Conservation (phyloP, 176 grass and related monocot species). For the Saccharum spontaneum region DNA sequence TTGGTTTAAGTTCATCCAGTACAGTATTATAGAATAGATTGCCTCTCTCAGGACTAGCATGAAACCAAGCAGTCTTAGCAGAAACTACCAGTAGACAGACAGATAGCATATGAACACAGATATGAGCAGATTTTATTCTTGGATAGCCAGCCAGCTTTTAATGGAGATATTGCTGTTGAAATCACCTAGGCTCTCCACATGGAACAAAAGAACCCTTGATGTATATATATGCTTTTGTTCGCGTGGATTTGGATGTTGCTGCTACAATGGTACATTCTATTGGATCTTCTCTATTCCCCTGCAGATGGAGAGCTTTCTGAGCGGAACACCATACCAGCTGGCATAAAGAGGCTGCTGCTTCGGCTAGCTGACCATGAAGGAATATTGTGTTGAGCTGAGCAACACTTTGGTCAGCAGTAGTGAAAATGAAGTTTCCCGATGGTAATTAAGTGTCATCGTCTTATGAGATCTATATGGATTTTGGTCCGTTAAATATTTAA, state of each 20-base stretch:
- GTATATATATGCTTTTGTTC: background rate
- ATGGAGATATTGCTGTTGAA: constrained; percentile 9
- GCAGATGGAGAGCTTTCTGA: constrained; percentile 16
- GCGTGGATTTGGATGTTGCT: constrained; percentile 5
- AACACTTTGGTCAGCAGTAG: background rate
- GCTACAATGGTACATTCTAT: constrained; percentile 43
- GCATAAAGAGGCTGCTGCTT: background rate
- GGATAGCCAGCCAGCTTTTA: background rate
- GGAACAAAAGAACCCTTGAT: constrained; percentile 6
- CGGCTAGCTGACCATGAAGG: background rate
- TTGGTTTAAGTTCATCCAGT: background rate
- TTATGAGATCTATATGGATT: background rate
- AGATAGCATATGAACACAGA: background rate
- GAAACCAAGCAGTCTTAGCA: background rate
- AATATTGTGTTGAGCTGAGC: background rate
- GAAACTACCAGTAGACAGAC: background rate
- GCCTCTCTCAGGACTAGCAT: background rate
- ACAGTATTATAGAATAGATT: background rate
- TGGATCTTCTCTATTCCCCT: constrained; percentile 37
- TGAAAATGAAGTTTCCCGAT: constrained; percentile 11
- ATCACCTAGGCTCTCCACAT: constrained; percentile 22
- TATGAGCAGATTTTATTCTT: constrained; percentile 45
- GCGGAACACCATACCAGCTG: background rate
- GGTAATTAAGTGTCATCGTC: background rate
- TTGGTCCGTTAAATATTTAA: background rate